Base-by-base conservation (phyloP, 2,329 filamentous ascomycete species). In the Fusarium haematococcum region DNA sequence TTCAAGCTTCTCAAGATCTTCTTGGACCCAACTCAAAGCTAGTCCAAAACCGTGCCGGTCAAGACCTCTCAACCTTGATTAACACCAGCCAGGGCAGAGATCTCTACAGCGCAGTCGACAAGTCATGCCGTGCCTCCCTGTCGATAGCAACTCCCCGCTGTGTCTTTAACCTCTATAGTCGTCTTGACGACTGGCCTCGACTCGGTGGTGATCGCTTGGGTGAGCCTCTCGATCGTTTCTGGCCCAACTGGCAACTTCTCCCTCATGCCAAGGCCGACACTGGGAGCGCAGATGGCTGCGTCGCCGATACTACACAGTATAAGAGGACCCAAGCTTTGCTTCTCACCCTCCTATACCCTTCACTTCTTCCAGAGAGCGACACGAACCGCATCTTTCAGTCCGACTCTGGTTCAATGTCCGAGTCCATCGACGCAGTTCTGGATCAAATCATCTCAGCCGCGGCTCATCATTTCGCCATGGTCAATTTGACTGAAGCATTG, bases 131-230 rank as follows among this genome's bases (percentile, higher is more conserved):
- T 5, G 41, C 41, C 32, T 65, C n/a, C 16, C 23, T 50, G 4
- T 59, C 63, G 4, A 33, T 65, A 30, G 30, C 18, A 13, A 33
- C 60, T 20, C 27, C 39, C 6, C 54, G 16, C 7, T 35, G 23
- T 11, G 32, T 50, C 16, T 60, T 39, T 25, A 65, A 65, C 54
- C 18, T 60, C 0, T 48, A 65, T 11, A 20, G 20, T 5, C 32
- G 10, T 20, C 63, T 65, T 14, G 63, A 65, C 18, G 63, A 65
- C 32, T 65, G 52, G 63, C 4, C 30, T 39, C 63, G 63, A n/a
- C 63, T 65, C 13, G 14, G 20, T 11, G 52, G 63, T 4, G 54
- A 23, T 8, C 54, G 63, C 37, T 13, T 30, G 18, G 54, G 54
- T 9, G 43, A 25, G 23, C 23, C 63, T 23, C 13, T 65, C 9